phyloP scores from a whole-genome alignment of 2,329 filamentous ascomycete species.

The Aspergillus sp. region DNA sequence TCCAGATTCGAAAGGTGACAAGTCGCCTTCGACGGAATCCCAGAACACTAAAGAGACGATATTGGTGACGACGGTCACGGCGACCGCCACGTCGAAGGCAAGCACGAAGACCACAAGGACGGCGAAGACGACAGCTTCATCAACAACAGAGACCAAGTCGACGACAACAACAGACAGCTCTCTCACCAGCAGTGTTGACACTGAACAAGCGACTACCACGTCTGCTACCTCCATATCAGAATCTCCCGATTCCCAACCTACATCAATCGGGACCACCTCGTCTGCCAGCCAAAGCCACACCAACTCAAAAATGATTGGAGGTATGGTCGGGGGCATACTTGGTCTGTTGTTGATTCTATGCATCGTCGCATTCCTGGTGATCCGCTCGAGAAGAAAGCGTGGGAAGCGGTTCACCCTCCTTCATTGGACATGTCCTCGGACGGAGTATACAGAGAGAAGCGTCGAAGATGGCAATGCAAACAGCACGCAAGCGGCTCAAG shows the following conservation, averaged over 20 bases:
- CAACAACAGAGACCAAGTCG: not conserved
- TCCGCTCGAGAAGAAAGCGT: slow-evolving; percentile 3
- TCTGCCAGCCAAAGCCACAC: not conserved
- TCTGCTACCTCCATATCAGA: not conserved
- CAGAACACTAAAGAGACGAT: not conserved
- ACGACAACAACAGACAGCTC: not conserved
- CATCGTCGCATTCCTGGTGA: slow-evolving; percentile 8
- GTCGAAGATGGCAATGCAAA: not conserved
- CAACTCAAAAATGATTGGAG: slow-evolving; percentile 5
- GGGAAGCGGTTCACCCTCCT: slow-evolving; percentile 11
- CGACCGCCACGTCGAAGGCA: not conserved
- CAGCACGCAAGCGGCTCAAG: not conserved
- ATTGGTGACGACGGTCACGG: not conserved
- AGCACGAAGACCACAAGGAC: not conserved
- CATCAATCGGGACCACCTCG: not conserved
- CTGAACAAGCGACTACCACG: not conserved
- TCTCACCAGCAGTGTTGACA: not conserved
- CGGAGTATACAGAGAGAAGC: not conserved
- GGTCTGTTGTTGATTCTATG: slow-evolving; percentile 2
- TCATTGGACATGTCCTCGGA: slow-evolving; percentile 3
- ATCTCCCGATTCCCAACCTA: not conserved
- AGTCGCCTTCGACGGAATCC: slow-evolving; percentile 3
- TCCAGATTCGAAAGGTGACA: slow-evolving; percentile 20
- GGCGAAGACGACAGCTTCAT: not conserved
- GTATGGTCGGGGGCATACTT: slow-evolving; percentile 2